phyloP scores from a whole-genome alignment of 2,329 filamentous ascomycete genomes.

The Daldinia eschscholtzii region DNA sequence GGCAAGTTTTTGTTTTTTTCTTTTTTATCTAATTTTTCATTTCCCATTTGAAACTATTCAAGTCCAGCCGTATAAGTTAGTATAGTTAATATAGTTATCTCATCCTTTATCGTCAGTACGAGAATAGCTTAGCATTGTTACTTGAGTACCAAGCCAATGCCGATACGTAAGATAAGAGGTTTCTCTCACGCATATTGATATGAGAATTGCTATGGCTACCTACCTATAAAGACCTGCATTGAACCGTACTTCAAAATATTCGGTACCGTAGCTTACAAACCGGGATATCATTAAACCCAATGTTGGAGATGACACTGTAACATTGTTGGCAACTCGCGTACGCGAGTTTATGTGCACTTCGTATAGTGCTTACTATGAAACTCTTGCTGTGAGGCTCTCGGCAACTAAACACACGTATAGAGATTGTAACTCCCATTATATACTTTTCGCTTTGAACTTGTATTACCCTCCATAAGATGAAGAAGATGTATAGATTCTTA shows the following conservation, averaged over 20 bases:
- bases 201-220: too few relatives aligned
- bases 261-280: background rate
- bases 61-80: too few relatives aligned
- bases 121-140: too few relatives aligned
- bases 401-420: conserved; percentile 4
- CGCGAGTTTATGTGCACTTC: background rate
- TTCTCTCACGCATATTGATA: too few relatives aligned
- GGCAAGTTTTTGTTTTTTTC: too few relatives aligned
- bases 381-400: background rate
- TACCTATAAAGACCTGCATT: background rate
- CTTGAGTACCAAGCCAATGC: too few relatives aligned
- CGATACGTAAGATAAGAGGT: too few relatives aligned
- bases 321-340: background rate
- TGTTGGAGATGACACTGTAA: background rate
- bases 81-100: too few relatives aligned
- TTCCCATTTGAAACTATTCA: too few relatives aligned
- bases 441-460: background rate
- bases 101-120: too few relatives aligned
- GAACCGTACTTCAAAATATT: background rate
- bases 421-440: background rate
- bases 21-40: too few relatives aligned
- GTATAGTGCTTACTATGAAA: background rate
- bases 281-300: background rate
- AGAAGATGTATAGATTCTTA: background rate
- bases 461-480: background rate